Evolutionary conservation across 495 filamentous ascomycete species (phyloP).

Genomic region (Aeminium ludgeri): DNA sequence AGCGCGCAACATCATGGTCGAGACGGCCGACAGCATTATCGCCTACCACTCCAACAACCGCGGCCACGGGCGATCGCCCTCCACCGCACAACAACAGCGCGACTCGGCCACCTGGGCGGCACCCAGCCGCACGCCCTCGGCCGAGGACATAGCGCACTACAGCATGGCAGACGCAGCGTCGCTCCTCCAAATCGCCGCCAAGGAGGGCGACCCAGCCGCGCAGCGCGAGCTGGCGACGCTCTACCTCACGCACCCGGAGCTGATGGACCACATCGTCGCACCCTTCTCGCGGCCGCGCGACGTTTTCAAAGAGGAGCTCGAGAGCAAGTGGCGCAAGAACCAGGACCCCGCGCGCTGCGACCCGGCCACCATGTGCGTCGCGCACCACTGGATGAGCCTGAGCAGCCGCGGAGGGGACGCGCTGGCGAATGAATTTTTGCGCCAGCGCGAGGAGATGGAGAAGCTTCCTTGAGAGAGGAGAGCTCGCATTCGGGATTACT

Average conservation of each 20-base stretch:
- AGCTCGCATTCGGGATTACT: background rate
- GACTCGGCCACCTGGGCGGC: constrained; percentile 11
- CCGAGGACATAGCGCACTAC: constrained; percentile 35
- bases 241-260: constrained; percentile 82
- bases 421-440: constrained; percentile 68
- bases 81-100: constrained; percentile 7
- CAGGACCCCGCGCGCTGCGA: constrained; percentile 46
- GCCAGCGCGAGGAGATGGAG: constrained; percentile 48
- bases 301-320: constrained; percentile 79
- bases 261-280: constrained; percentile 66
- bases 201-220: constrained; percentile 82
- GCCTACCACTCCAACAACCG: constrained; percentile 32
- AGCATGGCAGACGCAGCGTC: constrained; percentile 69
- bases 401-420: constrained; percentile 74
- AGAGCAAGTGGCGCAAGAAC: constrained; percentile 46
- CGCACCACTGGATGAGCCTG: constrained; percentile 96
- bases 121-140: constrained; percentile 18
- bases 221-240: constrained; percentile 88
- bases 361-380: constrained; percentile 84
- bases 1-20: constrained; percentile 76
- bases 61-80: constrained; percentile 12
- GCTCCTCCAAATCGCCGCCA: constrained; percentile 90
- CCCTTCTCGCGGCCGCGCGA: constrained; percentile 74
- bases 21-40: constrained; percentile 62
- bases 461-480: constrained; percentile 23